Base-by-base conservation (phyloP, 2,329 filamentous ascomycete genomes). In the Ilyonectria destructans region DNA sequence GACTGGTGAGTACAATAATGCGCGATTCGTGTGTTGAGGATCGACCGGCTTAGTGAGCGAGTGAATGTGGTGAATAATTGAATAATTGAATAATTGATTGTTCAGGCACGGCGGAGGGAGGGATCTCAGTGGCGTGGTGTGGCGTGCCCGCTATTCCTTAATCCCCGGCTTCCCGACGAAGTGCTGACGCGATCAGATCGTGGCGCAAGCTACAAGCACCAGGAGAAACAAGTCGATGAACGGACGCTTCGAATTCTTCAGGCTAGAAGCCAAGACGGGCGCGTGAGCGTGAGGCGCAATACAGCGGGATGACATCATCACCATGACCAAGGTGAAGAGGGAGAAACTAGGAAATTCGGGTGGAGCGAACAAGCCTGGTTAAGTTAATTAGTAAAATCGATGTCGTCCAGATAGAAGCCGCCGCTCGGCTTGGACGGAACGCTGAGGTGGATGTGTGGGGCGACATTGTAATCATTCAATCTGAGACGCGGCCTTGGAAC, bases 361-460 rank as follows among this genome's bases (percentile, higher is more conserved):
- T 49, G 46, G 46, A 49, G 46, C 46, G 46, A 17, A 17, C 40
- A n/a, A 33, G 17, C 29, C 29, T 52, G 17, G 12, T 33, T 19
- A n/a, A n/a, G 12, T 33, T 19, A n/a, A n/a, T 52, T 31, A n/a
- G 26, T 31, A 43, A n/a, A 43, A 43, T n/a, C 15, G 15, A 43
- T 43, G 40, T 43, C 40, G 40, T 43, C 40, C 17, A 43, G n/a
- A 43, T 43, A 43, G 15, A 43, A n/a, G 40, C 40, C 40, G 17
- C 10, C 17, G 26, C n/a, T 52, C 49, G 49, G 49, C 49, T 52
- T 52, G 49, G 19, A 17, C 49, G 49, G 49, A 52, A 52, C 49
- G 29, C 10, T 33, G 29, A 19, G 17, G 33, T 52, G 26, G 49
- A 6, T 52, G 49, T 52, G 49, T 52, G 49, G 49, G 29, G 49